Conservation (phyloP, 1,284 basidiomycete genomes). For the Sanghuangporus baumii region DNA sequence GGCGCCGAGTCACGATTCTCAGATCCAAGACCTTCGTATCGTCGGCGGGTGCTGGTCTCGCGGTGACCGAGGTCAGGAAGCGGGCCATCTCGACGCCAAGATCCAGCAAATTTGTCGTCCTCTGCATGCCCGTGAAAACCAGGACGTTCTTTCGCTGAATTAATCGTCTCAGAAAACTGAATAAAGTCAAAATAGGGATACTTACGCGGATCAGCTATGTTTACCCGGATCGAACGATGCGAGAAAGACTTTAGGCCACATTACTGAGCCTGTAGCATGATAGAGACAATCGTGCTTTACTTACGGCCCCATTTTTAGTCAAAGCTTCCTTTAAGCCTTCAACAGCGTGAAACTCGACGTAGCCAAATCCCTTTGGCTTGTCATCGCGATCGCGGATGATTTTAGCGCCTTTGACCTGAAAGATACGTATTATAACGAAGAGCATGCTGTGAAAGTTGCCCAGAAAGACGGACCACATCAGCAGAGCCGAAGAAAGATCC, state of each 20-base stretch:
- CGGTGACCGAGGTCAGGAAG: conserved; percentile 47
- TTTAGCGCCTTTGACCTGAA: conserved; percentile 78
- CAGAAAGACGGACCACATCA: conserved; percentile 45
- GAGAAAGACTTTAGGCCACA: conserved; percentile 50
- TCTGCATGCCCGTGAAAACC: conserved; percentile 46
- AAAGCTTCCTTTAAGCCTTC: conserved; percentile 84
- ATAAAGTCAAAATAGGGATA: conserved; percentile 20
- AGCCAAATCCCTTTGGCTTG: conserved; percentile 96
- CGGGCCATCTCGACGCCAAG: conserved; percentile 88
- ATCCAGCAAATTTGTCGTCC: conserved; percentile 67
- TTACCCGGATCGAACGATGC: conserved; percentile 81
- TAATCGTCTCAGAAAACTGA: conserved; percentile 4
- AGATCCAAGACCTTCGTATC: conserved; percentile 48
- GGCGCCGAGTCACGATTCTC: conserved; percentile 44
- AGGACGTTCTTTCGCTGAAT: conserved; percentile 66
- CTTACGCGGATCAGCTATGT: conserved; percentile 93
- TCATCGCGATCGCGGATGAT: conserved; percentile 90
- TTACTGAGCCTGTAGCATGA: conserved; percentile 13
- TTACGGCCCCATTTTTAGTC: conserved; percentile 55
- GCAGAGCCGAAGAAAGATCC: conserved; percentile 69
- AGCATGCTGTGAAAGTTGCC: not conserved
- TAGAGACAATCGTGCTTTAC: conserved; percentile 25
- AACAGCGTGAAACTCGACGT: conserved; percentile 87
- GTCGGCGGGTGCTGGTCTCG: conserved; percentile 44
- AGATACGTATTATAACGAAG: not conserved